Evolutionary conservation across 345 rosid species (phyloP).

Genomic region (Eucalyptus marginata): DNA sequence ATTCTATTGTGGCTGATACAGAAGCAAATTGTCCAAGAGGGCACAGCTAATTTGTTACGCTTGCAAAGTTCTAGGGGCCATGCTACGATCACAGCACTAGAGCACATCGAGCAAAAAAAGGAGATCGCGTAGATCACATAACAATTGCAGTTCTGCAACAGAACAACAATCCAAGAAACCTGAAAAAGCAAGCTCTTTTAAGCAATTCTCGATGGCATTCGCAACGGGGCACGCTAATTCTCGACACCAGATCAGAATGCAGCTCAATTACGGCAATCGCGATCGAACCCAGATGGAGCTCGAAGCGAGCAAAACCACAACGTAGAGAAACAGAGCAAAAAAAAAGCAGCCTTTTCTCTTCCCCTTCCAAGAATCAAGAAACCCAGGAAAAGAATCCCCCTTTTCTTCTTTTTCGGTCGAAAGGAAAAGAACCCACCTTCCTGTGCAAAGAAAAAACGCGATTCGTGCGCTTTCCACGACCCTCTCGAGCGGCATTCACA

Average conservation of each 20-base stretch:
- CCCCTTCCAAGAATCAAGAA: not conserved
- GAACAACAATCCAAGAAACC: not conserved
- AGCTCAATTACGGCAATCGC: not conserved
- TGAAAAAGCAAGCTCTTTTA: not conserved
- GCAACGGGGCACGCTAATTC: not conserved
- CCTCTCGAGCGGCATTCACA: not conserved
- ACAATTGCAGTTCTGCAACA: not conserved
- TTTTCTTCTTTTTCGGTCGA: too few species aligned
- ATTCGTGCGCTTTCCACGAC: not conserved
- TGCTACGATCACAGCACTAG: not conserved
- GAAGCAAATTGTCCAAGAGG: not conserved
- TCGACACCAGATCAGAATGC: not conserved
- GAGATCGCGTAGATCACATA: not conserved
- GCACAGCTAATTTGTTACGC: not conserved
- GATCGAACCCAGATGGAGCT: not conserved
- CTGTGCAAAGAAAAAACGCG: not conserved
- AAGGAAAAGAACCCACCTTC: not conserved
- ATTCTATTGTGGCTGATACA: not conserved
- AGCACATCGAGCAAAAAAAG: not conserved
- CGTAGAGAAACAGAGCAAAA: not conserved
- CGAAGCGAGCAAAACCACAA: not conserved
- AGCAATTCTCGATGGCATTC: not conserved
- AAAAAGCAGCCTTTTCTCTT: not conserved
- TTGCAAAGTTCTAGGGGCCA: not conserved
- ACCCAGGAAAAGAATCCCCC: not conserved